A percentile compares a stretch with the other conserved stretches of the same genome.
These are phyloP conservation scores for Ciborinia camelliae DNA, from an alignment of 2,329 filamentous ascomycete genomes.

Conservation along the genomic window DNA sequence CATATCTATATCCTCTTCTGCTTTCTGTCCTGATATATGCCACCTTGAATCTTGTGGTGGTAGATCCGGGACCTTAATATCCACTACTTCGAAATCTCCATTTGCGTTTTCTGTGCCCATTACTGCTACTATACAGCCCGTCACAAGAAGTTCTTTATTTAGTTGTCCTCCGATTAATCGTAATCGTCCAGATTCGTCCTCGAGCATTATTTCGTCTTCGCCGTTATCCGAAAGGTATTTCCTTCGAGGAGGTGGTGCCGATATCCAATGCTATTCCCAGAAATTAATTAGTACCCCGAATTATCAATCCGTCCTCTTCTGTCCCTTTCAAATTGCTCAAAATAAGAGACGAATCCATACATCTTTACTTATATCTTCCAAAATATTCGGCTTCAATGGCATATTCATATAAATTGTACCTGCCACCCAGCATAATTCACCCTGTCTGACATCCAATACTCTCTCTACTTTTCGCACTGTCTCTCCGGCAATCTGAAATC, in stretches of 20 bases:
- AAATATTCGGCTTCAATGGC: conserved; percentile 90
- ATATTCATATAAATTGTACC: conserved; percentile 98
- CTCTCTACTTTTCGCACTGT: conserved; percentile 73
- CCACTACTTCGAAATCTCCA: conserved; percentile 89
- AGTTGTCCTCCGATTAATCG: conserved; percentile 71
- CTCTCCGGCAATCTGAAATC: conserved; percentile 74
- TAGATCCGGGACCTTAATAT: conserved; percentile 83
- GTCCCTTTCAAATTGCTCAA: not conserved
- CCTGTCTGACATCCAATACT: conserved; percentile 92
- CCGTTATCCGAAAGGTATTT: conserved; percentile 67
- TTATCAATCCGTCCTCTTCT: not conserved
- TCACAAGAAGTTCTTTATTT: conserved; percentile 70
- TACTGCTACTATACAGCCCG: conserved; percentile 89
- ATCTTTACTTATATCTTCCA: conserved; percentile 93
- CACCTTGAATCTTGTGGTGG: conserved; percentile 78
- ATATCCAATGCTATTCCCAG: conserved; percentile 75
- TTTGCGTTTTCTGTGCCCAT: conserved; percentile 90
- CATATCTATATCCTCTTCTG: conserved; percentile 51
- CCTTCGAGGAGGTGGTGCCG: conserved; percentile 70
- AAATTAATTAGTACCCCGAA: not conserved
- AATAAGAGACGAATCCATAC: conserved; percentile 45
- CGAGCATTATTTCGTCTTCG: conserved; percentile 74
- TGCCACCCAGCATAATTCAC: conserved; percentile 89
- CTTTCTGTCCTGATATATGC: conserved; percentile 57
- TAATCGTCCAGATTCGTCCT: conserved; percentile 91